Base-by-base conservation (phyloP, 2,329 filamentous ascomycete species). In the Orbilia ellipsospora region DNA sequence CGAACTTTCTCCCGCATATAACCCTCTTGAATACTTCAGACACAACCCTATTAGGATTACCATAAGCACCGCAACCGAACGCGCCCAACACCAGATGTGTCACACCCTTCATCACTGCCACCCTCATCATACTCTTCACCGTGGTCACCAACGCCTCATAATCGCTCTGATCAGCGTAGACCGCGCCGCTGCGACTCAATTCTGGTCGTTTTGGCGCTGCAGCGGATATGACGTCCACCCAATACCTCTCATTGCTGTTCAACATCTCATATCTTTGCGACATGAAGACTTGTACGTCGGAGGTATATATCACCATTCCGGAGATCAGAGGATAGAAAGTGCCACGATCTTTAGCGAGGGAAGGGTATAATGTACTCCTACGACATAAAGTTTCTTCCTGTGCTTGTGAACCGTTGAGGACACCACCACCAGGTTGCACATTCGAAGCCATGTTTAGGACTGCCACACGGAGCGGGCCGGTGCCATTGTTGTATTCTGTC, bases 401-500 rank as follows among this genome's bases (percentile, higher is more conserved):
- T 2, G 85, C 86, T 7, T 85, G 86, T 0, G 88, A 87, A 18
- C 89, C 89, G 13, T 85, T 84, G 0, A 90, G 80, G 31, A 90
- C 85, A 0, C 88, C 89, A 6, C 88, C 88, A 12, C 89, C 89
- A 0, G 88, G 87, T 0, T 85, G 84, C 0, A 89, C 83, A 0
- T 88, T 87, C 0, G 88, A 90, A 0, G 88, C 88, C 88, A 90
- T 90, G 80, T 89, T 90, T 2, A 90, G 83, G 23, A 90, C 83
- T 2, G 84, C 87, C 0, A 88, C 83, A 5, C 45, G 36, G 4
- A 59, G 12, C 44, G 85, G 85, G 0, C 79, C 78, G 13, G 67
- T 77, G 10, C 80, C 55, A 36, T 36, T 36, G 31, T 36, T 36
- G 42, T 81, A 80, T 44, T 78, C 76, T 40, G 31, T 56, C 10